phyloP scores from a whole-genome alignment of 2,329 filamentous ascomycete species.

The Leptographium radiaticola region DNA sequence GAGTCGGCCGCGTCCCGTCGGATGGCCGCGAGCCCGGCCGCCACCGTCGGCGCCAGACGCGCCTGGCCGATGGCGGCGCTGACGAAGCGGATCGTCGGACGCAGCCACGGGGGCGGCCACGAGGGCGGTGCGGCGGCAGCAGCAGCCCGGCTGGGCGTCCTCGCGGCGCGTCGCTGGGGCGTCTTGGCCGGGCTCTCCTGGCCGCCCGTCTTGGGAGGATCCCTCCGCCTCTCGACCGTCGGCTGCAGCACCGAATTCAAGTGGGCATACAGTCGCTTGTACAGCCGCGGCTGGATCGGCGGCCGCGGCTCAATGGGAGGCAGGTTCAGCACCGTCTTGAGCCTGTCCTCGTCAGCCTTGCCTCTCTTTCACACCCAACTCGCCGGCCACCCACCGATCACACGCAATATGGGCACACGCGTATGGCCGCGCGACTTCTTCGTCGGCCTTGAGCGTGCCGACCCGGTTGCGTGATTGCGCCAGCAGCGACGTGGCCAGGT shows the following conservation, averaged over 20 bases:
- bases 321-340: constrained; percentile 64
- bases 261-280: constrained; percentile 72
- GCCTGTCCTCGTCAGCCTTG: constrained; percentile 27
- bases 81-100: constrained; percentile 52
- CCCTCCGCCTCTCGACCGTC: constrained; percentile 20
- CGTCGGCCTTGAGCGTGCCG: constrained; percentile 65
- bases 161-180: not conserved
- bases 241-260: constrained; percentile 56
- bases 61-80: constrained; percentile 48
- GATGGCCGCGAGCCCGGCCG: constrained; percentile 56
- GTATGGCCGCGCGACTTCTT: constrained; percentile 76
- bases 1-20: constrained; percentile 14
- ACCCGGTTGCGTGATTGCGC: constrained; percentile 70
- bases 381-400: constrained; percentile 44
- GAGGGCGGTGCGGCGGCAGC: constrained; percentile 3
- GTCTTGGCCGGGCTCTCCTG: no score
- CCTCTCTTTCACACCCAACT: not conserved
- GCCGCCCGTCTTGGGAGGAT: not conserved
- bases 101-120: constrained; percentile 52
- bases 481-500: constrained; percentile 59
- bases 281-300: constrained; percentile 66
- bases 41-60: constrained; percentile 55
- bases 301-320: constrained; percentile 64
- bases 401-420: constrained; percentile 84
- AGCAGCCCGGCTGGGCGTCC: not conserved